These are phyloP conservation scores for Thecamonas trahens DNA, from an alignment of 78 protist genomes.

Conservation along the genomic window DNA sequence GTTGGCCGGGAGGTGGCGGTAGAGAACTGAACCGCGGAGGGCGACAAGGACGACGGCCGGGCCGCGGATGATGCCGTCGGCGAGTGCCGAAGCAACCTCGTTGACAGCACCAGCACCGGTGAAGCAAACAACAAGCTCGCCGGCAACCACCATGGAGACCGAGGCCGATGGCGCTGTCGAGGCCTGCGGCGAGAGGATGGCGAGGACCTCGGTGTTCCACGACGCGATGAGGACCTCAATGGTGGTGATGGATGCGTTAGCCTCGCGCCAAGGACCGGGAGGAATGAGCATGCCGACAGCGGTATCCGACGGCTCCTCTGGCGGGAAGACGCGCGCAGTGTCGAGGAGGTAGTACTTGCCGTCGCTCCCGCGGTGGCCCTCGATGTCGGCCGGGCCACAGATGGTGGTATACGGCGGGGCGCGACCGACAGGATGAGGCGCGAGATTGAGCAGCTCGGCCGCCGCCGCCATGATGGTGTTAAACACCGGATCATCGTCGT, in stretches of 20 bases:
- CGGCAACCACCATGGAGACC: no score
- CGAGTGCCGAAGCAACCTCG: not conserved
- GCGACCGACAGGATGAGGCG: not conserved
- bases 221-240: no score
- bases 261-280: no score
- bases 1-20: not conserved
- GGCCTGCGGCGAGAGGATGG: no score
- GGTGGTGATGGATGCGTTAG: no score
- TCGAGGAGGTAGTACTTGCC: constrained; percentile 12
- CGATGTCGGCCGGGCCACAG: constrained; percentile 14
- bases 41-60: not conserved
- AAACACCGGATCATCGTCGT: not conserved
- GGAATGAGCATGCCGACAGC: no score
- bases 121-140: no score
- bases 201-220: no score
- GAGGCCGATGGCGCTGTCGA: no score
- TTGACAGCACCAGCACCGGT: no score
- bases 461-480: constrained; percentile 9
- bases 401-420: no score
- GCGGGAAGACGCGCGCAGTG: constrained; percentile 5
- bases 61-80: not conserved
- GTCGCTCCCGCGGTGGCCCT: constrained; percentile 10
- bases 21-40: not conserved
- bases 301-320: not conserved
- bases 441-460: not conserved